Conservation (phyloP, 2,329 filamentous ascomycete genomes). For the Escovopsis sp. region DNA sequence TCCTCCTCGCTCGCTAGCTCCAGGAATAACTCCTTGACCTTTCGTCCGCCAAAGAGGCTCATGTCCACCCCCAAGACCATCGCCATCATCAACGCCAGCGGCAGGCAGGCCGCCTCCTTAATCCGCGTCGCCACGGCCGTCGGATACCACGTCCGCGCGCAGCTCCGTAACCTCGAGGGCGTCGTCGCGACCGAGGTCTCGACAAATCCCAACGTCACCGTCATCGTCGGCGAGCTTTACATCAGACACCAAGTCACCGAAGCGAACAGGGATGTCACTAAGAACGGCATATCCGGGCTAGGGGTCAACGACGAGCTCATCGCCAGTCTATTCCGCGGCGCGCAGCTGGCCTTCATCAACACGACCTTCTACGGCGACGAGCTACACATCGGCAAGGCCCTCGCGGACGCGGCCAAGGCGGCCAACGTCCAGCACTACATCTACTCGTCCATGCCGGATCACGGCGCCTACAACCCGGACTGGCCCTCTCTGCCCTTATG, state of each 20-base stretch:
- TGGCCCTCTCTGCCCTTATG: constrained; percentile 84
- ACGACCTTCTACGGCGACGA: constrained; percentile 96
- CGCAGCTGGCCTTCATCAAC: constrained; percentile 90
- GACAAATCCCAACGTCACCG: constrained; percentile 58
- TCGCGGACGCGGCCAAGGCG: constrained; percentile 78
- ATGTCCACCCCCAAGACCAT: constrained; percentile 60
- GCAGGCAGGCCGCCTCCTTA: constrained; percentile 87
- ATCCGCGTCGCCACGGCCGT: constrained; percentile 88
- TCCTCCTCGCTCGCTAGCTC: constrained; percentile 38
- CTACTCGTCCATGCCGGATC: constrained; percentile 95
- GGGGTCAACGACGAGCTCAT: constrained; percentile 61
- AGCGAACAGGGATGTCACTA: constrained; percentile 47
- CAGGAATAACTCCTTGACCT: constrained; percentile 45
- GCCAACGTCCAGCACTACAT: constrained; percentile 80
- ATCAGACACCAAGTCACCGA: constrained; percentile 35
- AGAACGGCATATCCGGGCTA: constrained; percentile 46
- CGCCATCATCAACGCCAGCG: constrained; percentile 89
- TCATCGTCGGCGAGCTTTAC: constrained; percentile 50
- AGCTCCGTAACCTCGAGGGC: constrained; percentile 74
- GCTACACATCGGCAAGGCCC: constrained; percentile 69
- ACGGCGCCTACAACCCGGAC: constrained; percentile 57
- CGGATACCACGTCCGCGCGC: constrained; percentile 83
- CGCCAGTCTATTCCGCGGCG: constrained; percentile 63
- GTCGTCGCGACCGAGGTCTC: constrained; percentile 79
- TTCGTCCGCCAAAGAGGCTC: constrained; percentile 42